phyloP scores from a whole-genome alignment of 2,329 filamentous ascomycete species.

The Ceratocystis eucalypticola region DNA sequence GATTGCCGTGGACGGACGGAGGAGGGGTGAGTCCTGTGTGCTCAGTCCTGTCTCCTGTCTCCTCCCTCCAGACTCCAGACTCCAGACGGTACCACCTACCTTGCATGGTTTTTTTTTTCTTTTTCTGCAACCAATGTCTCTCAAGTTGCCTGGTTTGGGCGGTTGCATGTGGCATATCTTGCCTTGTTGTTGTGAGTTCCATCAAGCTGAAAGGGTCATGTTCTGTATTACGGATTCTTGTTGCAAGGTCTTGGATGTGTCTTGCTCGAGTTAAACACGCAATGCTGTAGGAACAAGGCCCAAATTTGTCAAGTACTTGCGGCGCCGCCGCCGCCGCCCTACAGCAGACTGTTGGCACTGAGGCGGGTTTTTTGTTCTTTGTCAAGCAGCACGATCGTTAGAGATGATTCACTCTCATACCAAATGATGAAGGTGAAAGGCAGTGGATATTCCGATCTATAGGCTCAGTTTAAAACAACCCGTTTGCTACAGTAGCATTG shows the following conservation, averaged over 20 bases:
- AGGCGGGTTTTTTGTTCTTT: too few relatives aligned
- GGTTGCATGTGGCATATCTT: background rate
- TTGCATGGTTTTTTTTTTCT: background rate
- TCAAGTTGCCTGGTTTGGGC: background rate
- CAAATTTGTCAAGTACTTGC: background rate
- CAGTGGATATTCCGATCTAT: background rate
- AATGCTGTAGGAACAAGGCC: background rate
- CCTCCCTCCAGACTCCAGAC: too few relatives aligned
- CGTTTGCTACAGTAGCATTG: constrained; percentile 4
- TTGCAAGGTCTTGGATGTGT: background rate
- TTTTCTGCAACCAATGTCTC: background rate
- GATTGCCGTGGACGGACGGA: too few relatives aligned
- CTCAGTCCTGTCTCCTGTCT: background rate
- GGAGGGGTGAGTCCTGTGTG: background rate
- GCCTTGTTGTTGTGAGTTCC: background rate
- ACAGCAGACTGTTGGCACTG: too few relatives aligned
- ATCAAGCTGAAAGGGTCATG: background rate
- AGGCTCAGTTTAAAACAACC: background rate
- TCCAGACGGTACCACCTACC: background rate
- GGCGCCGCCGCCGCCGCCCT: background rate
- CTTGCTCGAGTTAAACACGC: background rate
- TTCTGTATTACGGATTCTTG: background rate
- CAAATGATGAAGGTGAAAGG: background rate
- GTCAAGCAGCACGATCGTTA: too few relatives aligned
- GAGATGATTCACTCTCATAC: background rate